Base-by-base conservation (phyloP, 345 rosid species). In the Rhodamnia argentea region DNA sequence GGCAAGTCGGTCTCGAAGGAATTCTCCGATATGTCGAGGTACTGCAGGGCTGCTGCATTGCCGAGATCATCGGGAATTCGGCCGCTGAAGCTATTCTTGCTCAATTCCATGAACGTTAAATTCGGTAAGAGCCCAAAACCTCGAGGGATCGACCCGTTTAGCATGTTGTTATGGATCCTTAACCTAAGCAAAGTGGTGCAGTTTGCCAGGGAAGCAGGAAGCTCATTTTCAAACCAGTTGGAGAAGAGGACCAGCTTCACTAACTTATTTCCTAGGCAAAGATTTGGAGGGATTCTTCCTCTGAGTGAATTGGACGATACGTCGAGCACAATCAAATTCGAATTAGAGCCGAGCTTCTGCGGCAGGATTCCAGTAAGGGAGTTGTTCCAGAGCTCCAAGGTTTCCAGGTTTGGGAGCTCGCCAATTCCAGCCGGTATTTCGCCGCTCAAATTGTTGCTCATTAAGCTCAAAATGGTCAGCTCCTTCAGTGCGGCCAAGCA, bases 161-260 rank as follows among this genome's bases (percentile, higher is more conserved):
- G 87, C 5, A 86, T 88, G 83, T 98, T 98, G 86, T 92, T 88
- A 47, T 95, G 97, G 85, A 86, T 93, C 87, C 99, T 87, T 47
- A 98, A 86, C 88, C 99, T 91, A 55, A 83, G 85, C 27, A 98
- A 88, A 8, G 98, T 87, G 6, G 89, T 86, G 91, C 99, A 98
- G 82, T 87, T 92, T 3, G 92, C 91, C 18, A 98, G 89, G 76
- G 92, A 91, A 18, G 59, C 85, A 1, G 99, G 99, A 10, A 96
- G 76, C 55, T 86, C 85, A 55, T 91, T 89, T 14, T 86, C 54
- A 86, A 98, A 91, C 84, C 64, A 88, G 91, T 98, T 98, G 89
- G 97, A 93, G 93, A 96, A 96, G 85, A 98, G 98, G n/a, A 98
- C 87, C 87, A 98, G 97, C 87, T 96, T 98, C 91, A 83, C 90